Evolutionary conservation across 352 stramenopile genomes (phyloP), one percentile per base, ranked within the genome.

Genomic region (Globisporangium radiosum): DNA sequence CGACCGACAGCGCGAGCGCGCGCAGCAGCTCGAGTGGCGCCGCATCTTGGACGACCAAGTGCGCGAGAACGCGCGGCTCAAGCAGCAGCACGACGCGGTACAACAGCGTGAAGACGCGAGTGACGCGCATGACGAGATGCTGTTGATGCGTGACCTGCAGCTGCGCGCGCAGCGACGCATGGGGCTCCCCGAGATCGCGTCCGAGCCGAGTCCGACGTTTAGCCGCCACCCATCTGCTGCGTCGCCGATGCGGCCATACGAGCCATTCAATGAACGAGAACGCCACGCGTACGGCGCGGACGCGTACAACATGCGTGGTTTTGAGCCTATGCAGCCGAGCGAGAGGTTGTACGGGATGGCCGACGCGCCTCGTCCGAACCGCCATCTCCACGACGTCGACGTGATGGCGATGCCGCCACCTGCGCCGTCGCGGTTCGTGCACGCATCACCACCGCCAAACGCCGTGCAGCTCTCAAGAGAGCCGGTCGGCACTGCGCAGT

Each of bases 1-100:
- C n/a, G 66, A 90, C 10, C 72, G 82, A 7, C 58, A 85, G 51
- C 65, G 75, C 0, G 82, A 89, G 60, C 76, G 78, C 45, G 73
- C 76, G 13, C 78, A 88, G 57, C 75, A 90, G 57, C 67, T 92
- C 53, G 78, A 89, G 59, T 90, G 78, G 82, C 80, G 71, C 47
- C 62, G 73, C 13, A 54, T 87, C 1, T 62, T 92, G 60, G 82
- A 92, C 54, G 80, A 88, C 39, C 82, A 92, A 53, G 71, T 90
- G 56, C 71, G 78, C 40, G 82, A 92, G 19, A 90, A 92, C 33
- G 68, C 73, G 42, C 60, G 75, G n/a, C 52, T 86, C 4, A 74
- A 77, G 49, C 60, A 73, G 45, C 63, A 79, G 48, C 59, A 87
- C 38, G 69, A 81, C 40, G 60, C 71, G 6, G 67, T 78, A 57